These are phyloP conservation scores for Apiospora malaysiana DNA, from an alignment of 2,329 filamentous ascomycete genomes.

Conservation along the genomic window DNA sequence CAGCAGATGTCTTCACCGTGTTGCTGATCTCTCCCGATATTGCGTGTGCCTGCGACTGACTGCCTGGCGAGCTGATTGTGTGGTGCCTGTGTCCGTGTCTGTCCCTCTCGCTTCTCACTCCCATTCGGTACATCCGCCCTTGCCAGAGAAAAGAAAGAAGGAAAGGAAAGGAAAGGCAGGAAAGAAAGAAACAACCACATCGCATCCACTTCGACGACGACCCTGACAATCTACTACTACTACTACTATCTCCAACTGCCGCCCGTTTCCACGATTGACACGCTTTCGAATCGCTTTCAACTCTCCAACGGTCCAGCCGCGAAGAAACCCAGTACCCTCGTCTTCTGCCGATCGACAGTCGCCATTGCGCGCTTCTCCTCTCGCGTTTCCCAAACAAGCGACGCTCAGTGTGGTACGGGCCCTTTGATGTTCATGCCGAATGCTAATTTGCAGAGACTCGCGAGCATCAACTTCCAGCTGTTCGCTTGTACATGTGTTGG, in stretches of 20 bases:
- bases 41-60: neutral
- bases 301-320: neutral
- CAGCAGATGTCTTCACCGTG: neutral
- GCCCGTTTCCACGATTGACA: neutral
- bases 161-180: constrained; percentile 1
- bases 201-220: neutral
- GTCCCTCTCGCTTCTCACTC: constrained; percentile 3
- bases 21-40: neutral
- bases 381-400: neutral
- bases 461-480: neutral
- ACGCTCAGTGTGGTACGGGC: constrained; percentile 11
- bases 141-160: constrained; percentile 15
- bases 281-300: neutral
- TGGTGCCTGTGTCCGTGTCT: neutral
- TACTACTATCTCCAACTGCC: neutral
- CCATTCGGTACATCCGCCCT: neutral
- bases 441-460: neutral
- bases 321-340: neutral
- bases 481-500: constrained; percentile 1
- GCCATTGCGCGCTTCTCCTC: neutral
- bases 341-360: neutral
- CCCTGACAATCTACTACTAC: neutral
- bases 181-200: neutral
- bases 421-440: neutral
- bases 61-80: neutral